phyloP scores from a whole-genome alignment of 495 filamentous ascomycete genomes.

The Xylaria venustula region DNA sequence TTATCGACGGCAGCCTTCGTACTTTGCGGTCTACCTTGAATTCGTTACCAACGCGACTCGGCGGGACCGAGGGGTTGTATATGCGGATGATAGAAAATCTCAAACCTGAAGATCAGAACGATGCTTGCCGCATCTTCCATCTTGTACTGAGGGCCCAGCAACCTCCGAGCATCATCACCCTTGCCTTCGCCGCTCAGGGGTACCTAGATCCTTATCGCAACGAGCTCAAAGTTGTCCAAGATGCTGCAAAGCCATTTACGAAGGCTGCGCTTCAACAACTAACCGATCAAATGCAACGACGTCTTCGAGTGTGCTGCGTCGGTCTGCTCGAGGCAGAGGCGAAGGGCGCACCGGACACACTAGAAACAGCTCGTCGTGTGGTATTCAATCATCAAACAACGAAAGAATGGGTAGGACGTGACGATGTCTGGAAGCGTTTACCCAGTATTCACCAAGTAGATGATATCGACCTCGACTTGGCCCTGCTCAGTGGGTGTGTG shows the following conservation, averaged over 20 bases:
- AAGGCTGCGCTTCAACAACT: conserved; percentile 18
- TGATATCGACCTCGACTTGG: conserved; percentile 25
- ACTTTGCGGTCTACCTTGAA: conserved; percentile 24
- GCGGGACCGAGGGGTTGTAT: conserved; percentile 30
- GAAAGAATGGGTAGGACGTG: conserved; percentile 28
- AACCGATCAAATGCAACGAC: conserved; percentile 26
- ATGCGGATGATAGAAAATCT: conserved; percentile 33
- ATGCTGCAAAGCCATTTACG: conserved; percentile 17
- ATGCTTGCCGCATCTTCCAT: conserved; percentile 29
- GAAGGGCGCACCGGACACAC: conserved; percentile 16
- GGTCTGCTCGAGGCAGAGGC: conserved; percentile 27
- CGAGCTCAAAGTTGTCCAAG: conserved; percentile 20
- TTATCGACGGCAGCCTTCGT: conserved; percentile 26
- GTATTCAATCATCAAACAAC: conserved; percentile 33
- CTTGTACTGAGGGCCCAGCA: conserved; percentile 28
- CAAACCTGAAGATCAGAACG: conserved; percentile 20
- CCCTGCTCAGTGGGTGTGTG: conserved; percentile 27
- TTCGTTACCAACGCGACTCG: conserved; percentile 27
- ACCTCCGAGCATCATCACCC: conserved; percentile 29
- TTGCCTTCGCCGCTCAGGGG: conserved; percentile 27
- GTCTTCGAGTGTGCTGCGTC: conserved; percentile 22
- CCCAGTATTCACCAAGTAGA: conserved; percentile 19
- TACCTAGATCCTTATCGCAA: conserved; percentile 19
- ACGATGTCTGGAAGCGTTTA: conserved; percentile 28
- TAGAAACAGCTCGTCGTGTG: conserved; percentile 28